Base-by-base conservation (phyloP, 148 eudicot species). In the Limonium bicolor region DNA sequence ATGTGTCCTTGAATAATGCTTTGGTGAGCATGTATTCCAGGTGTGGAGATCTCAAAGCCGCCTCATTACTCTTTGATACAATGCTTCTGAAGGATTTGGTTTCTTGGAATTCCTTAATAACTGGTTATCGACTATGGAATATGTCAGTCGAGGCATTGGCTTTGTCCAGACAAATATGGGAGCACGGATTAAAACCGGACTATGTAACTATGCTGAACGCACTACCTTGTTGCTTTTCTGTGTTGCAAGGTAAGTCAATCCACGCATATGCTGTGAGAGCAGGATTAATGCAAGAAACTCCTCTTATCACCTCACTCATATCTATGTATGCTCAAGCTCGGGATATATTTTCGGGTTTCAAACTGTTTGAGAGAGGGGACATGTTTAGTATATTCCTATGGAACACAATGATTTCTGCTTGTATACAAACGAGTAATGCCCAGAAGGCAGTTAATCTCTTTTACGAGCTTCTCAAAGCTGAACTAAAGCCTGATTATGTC, bases 91-190 rank as follows among this genome's bases (percentile, higher is more conserved):
- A 50, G 54, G 58, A 54, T 48, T 44, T 69, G 52, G 49, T 80
- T 52, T 75, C 88, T 44, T 80, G 88, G 88, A 80, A 72, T 53
- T 72, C 82, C 28, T 27, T 80, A 63, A 36, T 80, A 25, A 72
- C 82, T 18, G 70, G 77, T 40, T 72, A 63, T 33, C 50, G 64
- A 35, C 24, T 26, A 53, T 57, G 48, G 15, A 56, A 54, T 40
- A 28, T 64, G 37, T 59, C 22, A 4, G 45, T 55, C 6, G 60
- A 72, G 36, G 64, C 56, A 26, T 33, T 61, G 19, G 14, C 5
- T 27, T 51, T 66, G 46, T 61, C 76, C 53, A 54, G 39, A 44
- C 36, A 54, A 58, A 75, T 75, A 77, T 42, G 56, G 5, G 43
- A 46, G 4, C 55, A 59, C 11, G 63, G 46, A 32, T 47, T 55